Conservation (phyloP, 2,329 filamentous ascomycete genomes). For the Hymenoscyphus linearis region DNA sequence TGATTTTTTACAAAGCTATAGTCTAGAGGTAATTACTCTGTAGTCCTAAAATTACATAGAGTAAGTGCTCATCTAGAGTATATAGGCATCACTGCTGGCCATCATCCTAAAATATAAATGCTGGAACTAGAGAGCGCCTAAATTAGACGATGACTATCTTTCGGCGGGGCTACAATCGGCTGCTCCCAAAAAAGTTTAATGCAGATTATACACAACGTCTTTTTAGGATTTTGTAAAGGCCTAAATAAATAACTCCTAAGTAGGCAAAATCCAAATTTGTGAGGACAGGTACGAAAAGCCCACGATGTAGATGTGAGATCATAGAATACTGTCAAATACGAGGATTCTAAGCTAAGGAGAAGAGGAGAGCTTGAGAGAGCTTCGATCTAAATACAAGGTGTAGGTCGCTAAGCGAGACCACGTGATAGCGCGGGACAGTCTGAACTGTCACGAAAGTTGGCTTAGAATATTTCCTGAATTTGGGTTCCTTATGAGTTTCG, state of each 20-base stretch:
- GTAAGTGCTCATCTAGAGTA: neutral
- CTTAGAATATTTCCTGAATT: neutral
- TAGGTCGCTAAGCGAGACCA: too few species aligned
- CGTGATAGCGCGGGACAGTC: too few species aligned
- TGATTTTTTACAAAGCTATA: neutral
- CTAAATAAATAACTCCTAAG: neutral
- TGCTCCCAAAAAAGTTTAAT: constrained; percentile 7
- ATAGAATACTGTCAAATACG: too few species aligned
- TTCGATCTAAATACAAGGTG: too few species aligned
- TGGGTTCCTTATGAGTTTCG: neutral
- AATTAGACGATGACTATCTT: constrained; percentile 5
- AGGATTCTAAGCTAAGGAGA: too few species aligned
- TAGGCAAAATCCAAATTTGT: neutral
- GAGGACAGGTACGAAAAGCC: too few species aligned
- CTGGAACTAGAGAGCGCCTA: constrained; percentile 4
- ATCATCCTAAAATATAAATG: constrained; percentile 6
- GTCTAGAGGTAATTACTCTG: neutral
- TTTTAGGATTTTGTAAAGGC: constrained; percentile 2
- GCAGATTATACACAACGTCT: neutral
- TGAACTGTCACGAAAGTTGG: neutral
- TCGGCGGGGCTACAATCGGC: constrained; percentile 2
- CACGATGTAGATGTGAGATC: too few species aligned
- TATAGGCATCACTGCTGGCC: neutral
- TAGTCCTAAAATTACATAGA: neutral
- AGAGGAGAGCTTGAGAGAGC: too few species aligned